Evolutionary conservation across 768 basidiomycete species (phyloP).

Genomic region (Crepidotus variabilis): DNA sequence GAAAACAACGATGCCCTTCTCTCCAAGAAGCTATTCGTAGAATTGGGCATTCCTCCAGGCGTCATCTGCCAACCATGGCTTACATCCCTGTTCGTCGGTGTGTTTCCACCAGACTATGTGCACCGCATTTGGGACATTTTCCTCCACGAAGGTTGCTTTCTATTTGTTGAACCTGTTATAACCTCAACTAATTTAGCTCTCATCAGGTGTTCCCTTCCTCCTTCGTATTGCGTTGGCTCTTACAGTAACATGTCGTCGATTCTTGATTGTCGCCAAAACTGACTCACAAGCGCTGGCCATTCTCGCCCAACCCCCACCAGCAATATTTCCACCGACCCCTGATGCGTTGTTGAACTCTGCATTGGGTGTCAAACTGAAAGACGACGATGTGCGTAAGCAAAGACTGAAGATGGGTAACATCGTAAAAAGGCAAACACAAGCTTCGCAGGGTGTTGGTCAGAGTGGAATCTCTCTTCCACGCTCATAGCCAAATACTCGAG

Average conservation of each 20-base stretch:
- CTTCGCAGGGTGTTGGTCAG: constrained; percentile 21
- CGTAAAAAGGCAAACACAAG: constrained; percentile 55
- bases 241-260: constrained; percentile 53
- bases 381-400: constrained; percentile 76
- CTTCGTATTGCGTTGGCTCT: constrained; percentile 72
- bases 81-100: constrained; percentile 63
- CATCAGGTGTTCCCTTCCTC: constrained; percentile 64
- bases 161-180: neutral
- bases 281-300: constrained; percentile 38
- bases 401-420: constrained; percentile 74
- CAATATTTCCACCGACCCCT: constrained; percentile 53
- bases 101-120: constrained; percentile 60
- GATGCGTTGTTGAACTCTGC: constrained; percentile 63
- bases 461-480: constrained; percentile 24
- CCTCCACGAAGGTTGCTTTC: constrained; percentile 64
- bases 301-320: constrained; percentile 47
- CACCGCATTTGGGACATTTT: constrained; percentile 83
- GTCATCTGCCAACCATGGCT: constrained; percentile 71
- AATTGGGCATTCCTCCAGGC: constrained; percentile 55
- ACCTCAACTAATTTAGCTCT: neutral
- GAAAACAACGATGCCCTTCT: constrained; percentile 55
- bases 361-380: constrained; percentile 67
- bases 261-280: constrained; percentile 50
- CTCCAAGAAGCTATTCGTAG: constrained; percentile 65
- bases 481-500: constrained; percentile 7